Evolutionary conservation across 768 basidiomycete genomes (phyloP).

Genomic region (Podaxis sp.): DNA sequence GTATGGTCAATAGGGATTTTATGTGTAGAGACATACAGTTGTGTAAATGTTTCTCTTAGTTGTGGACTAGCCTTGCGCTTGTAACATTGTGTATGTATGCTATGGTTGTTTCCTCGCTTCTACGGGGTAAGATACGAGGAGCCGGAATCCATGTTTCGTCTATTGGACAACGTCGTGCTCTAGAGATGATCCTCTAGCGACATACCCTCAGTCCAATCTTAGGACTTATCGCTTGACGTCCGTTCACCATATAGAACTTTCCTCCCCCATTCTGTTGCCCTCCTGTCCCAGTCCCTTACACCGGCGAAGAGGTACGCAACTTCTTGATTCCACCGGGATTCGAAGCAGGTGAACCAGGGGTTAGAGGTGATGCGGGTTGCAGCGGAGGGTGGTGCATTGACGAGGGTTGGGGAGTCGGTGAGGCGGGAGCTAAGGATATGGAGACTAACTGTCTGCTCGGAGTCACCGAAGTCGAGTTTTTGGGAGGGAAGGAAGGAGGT

Average conservation of each 20-base stretch:
- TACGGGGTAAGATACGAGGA: not conserved
- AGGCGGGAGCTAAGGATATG: conserved; percentile 52
- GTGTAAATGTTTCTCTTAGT: no score
- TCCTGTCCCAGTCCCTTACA: conserved; percentile 45
- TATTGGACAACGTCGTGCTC: not conserved
- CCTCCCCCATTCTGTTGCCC: conserved; percentile 46
- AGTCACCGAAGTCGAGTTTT: not conserved
- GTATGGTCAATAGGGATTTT: conserved; percentile 1
- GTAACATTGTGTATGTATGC: not conserved
- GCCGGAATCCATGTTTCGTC: not conserved
- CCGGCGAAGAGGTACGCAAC: conserved; percentile 45
- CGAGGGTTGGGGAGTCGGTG: conserved; percentile 43
- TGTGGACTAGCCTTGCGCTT: no score
- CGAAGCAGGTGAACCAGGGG: conserved; percentile 47
- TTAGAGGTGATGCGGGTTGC: conserved; percentile 48
- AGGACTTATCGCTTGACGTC: not conserved
- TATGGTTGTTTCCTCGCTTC: not conserved
- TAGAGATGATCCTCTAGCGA: not conserved
- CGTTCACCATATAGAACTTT: conserved; percentile 42
- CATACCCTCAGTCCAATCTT: not conserved
- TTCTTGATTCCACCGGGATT: conserved; percentile 61
- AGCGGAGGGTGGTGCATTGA: conserved; percentile 55
- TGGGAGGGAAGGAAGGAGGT: not conserved
- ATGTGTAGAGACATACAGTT: not conserved
- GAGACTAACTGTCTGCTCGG: conserved; percentile 32